Base-by-base conservation (phyloP, 108 stramenopile species). In the Nitzschia palea region DNA sequence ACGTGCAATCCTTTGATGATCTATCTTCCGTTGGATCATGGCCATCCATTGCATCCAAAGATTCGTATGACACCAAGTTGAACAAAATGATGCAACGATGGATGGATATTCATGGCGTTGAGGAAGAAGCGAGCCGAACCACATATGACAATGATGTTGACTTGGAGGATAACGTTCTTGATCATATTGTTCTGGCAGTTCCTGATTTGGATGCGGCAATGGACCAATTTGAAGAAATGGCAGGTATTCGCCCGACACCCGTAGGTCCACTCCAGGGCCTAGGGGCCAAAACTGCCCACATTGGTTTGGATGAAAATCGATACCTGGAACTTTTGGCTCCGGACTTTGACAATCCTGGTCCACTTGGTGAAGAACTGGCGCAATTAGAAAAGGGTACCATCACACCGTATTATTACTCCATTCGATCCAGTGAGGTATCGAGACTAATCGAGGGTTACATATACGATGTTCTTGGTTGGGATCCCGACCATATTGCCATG, bases 51-150 rank as follows among this genome's bases (percentile, higher is more conserved):
- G 69, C 60, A 18, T 70, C 69, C 15, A 25, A 70, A 17, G 69
- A 70, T 47, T 61, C 69, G 29, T 61, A 60, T 37, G 59, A 70
- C 35, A 70, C 69, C 1, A 37, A 59, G 22, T 61, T 70, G 69
- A 61, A 70, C 55, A 70, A 70, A 25, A 70, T 70, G 69, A 61
- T 70, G 59, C 58, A 70, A 37, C 58, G 59, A 61, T 70, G 69
- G 69, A 61, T 61, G 69, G 69, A 60, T 43, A 12, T 70, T 1
- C 34, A 70, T 61, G 69, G 51, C 28, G 59, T n/a, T 9, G 36
- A 31, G 25, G 36, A 61, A 10, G 65, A 67, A 6, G 65, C 33
- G 31, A 28, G 55, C 23, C 28, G 55, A 30, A 60, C 59, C 10
- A 23, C 43, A 26, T 53, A 43, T 67, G 51, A 43, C 30, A 55